Conservation (phyloP, 2,329 filamentous ascomycete genomes). For the Penicillium sp. region DNA sequence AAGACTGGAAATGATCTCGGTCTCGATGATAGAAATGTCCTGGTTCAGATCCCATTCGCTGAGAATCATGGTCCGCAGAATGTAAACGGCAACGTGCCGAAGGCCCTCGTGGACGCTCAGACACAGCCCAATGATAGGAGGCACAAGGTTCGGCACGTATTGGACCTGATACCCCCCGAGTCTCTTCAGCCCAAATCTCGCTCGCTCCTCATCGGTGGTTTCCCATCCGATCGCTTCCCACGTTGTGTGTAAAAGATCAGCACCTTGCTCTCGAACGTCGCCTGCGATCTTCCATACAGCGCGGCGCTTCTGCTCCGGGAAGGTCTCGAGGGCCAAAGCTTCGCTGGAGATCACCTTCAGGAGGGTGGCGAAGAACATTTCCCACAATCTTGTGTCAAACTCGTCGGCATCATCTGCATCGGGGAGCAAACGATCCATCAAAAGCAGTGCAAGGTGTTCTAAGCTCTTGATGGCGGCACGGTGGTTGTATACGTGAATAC, state of each 20-base stretch:
- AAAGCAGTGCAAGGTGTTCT: constrained; percentile 70
- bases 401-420: constrained; percentile 83
- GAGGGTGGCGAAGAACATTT: constrained; percentile 82
- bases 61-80: constrained; percentile 95
- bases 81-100: constrained; percentile 81
- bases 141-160: constrained; percentile 87
- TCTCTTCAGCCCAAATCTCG: constrained; percentile 69
- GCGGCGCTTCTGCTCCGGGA: constrained; percentile 90
- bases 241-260: constrained; percentile 72
- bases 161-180: constrained; percentile 98
- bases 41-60: constrained; percentile 96
- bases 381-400: constrained; percentile 93
- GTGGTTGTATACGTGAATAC: constrained; percentile 87
- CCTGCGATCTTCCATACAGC: constrained; percentile 99
- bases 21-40: constrained; percentile 84
- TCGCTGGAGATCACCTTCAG: constrained; percentile 85
- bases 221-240: constrained; percentile 99
- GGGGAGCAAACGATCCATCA: constrained; percentile 79
- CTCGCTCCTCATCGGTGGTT: constrained; percentile 69
- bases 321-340: constrained; percentile 84
- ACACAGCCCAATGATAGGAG: constrained; percentile 87
- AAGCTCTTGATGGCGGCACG: constrained; percentile 81
- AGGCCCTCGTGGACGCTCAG: constrained; percentile 91
- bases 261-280: constrained; percentile 86
- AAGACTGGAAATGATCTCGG: constrained; percentile 91